phyloP scores from a whole-genome alignment of 495 filamentous ascomycete species.

The Mytilinidion resinicola region DNA sequence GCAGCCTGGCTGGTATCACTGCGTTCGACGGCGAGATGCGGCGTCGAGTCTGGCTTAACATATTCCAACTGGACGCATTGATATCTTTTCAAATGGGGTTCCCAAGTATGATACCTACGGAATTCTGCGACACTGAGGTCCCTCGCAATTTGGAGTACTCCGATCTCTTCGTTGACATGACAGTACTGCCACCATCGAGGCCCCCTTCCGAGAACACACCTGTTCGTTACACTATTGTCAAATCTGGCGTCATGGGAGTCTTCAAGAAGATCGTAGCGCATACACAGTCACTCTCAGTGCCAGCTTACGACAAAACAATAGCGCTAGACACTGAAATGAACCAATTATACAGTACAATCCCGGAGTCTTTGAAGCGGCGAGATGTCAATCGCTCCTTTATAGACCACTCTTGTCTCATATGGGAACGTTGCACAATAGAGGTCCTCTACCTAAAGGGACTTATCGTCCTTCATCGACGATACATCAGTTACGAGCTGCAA shows the following conservation, averaged over 20 bases:
- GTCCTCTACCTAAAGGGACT: background rate
- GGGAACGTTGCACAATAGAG: background rate
- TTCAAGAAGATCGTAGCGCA: background rate
- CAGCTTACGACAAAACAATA: background rate
- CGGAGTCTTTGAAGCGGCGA: too few relatives aligned
- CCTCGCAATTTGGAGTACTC: conserved; percentile 39
- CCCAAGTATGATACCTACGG: background rate
- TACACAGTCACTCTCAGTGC: background rate
- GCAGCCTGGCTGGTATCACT: conserved; percentile 47
- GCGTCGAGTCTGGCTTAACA: conserved; percentile 48
- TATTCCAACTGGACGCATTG: conserved; percentile 46
- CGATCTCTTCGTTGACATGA: conserved; percentile 32
- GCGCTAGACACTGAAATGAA: conserved; percentile 2
- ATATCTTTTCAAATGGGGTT: conserved; percentile 32
- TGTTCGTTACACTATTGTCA: conserved; percentile 14
- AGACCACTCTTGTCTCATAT: conserved; percentile 7
- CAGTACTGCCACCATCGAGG: conserved; percentile 28
- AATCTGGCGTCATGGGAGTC: background rate
- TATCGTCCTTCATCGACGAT: conserved; percentile 7
- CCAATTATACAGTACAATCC: conserved; percentile 15
- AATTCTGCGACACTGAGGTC: conserved; percentile 36
- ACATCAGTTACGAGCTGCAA: too few relatives aligned
- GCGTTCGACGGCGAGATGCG: conserved; percentile 52
- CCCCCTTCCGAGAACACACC: conserved; percentile 34
- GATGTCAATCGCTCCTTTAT: conserved; percentile 4